Conservation (phyloP, 129 eudicot species). For the Chrysanthemum lavandulifolium region DNA sequence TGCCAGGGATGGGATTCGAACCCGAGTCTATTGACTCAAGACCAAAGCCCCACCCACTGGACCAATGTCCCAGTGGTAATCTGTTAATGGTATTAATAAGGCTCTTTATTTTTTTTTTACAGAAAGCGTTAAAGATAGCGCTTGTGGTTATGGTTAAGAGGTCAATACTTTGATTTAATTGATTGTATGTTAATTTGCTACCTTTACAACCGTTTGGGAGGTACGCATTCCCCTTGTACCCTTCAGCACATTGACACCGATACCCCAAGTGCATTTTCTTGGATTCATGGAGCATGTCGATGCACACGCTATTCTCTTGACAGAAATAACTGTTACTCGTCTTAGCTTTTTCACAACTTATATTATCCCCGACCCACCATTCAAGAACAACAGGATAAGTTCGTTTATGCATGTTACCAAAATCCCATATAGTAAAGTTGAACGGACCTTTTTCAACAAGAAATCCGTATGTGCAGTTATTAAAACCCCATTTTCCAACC, state of each 20-base stretch:
- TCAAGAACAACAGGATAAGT: conserved; percentile 20
- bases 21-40: too few species aligned
- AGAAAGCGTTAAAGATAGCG: too few species aligned
- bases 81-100: too few species aligned
- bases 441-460: conserved; percentile 17
- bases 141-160: too few species aligned
- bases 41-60: too few species aligned
- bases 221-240: conserved; percentile 26
- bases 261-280: background rate
- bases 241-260: conserved; percentile 14
- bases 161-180: too few species aligned
- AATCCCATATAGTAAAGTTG: background rate
- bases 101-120: too few species aligned
- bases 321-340: background rate
- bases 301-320: conserved; percentile 27
- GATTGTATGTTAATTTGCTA: background rate
- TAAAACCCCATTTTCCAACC: conserved; percentile 3
- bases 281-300: background rate
- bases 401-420: conserved; percentile 20
- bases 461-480: conserved; percentile 27
- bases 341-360: conserved; percentile 16
- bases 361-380: conserved; percentile 23
- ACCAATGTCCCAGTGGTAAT: too few species aligned
- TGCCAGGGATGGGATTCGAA: too few species aligned
- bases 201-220: conserved; percentile 31